Evolutionary conservation across 768 basidiomycete species (phyloP).

Genomic region (Kwoniella mangroviensis): DNA sequence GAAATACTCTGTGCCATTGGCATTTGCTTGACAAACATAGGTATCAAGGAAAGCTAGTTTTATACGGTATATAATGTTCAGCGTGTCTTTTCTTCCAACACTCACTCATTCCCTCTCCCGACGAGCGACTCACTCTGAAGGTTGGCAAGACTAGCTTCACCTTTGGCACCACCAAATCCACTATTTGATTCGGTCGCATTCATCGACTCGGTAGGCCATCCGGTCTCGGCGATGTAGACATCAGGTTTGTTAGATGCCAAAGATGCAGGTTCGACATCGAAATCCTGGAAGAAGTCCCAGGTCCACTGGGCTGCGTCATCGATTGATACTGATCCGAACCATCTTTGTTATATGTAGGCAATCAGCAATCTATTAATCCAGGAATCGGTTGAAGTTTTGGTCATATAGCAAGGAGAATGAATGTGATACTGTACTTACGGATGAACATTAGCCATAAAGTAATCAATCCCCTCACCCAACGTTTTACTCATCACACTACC

Average conservation of each 20-base stretch:
- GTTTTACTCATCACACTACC: constrained; percentile 79
- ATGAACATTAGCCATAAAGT: constrained; percentile 79
- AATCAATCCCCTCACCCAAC: constrained; percentile 63
- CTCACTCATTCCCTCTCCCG: too few species aligned
- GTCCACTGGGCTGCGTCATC: constrained; percentile 80
- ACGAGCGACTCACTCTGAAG: constrained; percentile 62
- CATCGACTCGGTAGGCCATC: constrained; percentile 59
- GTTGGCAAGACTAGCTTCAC: constrained; percentile 59
- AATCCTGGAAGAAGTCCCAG: constrained; percentile 71
- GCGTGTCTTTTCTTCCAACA: too few species aligned
- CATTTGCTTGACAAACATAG: constrained; percentile 85
- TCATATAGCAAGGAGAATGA: neutral
- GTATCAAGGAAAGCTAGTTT: constrained; percentile 71
- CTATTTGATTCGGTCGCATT: constrained; percentile 62
- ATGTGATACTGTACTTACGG: constrained; percentile 59
- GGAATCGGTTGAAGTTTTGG: neutral
- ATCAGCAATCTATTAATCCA: neutral
- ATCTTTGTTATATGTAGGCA: constrained; percentile 50
- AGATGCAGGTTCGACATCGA: constrained; percentile 64
- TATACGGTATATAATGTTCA: too few species aligned
- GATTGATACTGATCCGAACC: constrained; percentile 83
- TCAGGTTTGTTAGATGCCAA: constrained; percentile 70
- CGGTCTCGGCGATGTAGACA: constrained; percentile 92
- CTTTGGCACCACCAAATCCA: constrained; percentile 69
- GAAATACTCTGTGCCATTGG: constrained; percentile 82